Conservation (phyloP, 768 basidiomycete species). For the Cyclocybe cylindracea region DNA sequence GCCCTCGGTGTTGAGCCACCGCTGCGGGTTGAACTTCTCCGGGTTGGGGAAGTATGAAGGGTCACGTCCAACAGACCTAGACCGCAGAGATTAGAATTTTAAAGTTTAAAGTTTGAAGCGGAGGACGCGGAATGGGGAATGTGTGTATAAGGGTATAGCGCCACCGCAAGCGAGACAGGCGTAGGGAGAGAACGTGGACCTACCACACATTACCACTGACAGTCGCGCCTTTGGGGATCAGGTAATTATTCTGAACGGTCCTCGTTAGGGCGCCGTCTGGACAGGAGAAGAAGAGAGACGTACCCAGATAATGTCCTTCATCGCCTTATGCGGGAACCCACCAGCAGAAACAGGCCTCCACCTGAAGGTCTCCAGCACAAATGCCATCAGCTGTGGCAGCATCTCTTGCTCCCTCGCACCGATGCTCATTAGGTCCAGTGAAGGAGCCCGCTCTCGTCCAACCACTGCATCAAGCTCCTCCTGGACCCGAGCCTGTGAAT, state of each 20-base stretch:
- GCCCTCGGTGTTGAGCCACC: slow-evolving; percentile 52
- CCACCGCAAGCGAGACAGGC: too few species aligned
- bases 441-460: slow-evolving; percentile 37
- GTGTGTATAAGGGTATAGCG: too few species aligned
- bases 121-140: background rate
- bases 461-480: slow-evolving; percentile 55
- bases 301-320: slow-evolving; percentile 66
- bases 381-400: slow-evolving; percentile 48
- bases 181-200: background rate
- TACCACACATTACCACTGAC: slow-evolving; percentile 65
- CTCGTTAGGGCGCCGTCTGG: too few species aligned
- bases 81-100: background rate
- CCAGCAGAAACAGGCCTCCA: slow-evolving; percentile 53
- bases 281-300: slow-evolving; percentile 1
- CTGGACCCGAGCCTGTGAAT: slow-evolving; percentile 51
- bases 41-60: slow-evolving; percentile 60
- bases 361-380: slow-evolving; percentile 49
- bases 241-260: slow-evolving; percentile 37
- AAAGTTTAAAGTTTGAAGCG: background rate
- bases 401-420: slow-evolving; percentile 38
- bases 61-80: slow-evolving; percentile 58
- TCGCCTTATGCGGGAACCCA: slow-evolving; percentile 67
- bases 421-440: slow-evolving; percentile 20
- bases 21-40: slow-evolving; percentile 56
- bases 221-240: slow-evolving; percentile 57